Percentiles rank a stretch among this genome's conserved stretches.
phyloP scores from a whole-genome alignment of 331 rosid species.

The Telfairia occidentalis region DNA sequence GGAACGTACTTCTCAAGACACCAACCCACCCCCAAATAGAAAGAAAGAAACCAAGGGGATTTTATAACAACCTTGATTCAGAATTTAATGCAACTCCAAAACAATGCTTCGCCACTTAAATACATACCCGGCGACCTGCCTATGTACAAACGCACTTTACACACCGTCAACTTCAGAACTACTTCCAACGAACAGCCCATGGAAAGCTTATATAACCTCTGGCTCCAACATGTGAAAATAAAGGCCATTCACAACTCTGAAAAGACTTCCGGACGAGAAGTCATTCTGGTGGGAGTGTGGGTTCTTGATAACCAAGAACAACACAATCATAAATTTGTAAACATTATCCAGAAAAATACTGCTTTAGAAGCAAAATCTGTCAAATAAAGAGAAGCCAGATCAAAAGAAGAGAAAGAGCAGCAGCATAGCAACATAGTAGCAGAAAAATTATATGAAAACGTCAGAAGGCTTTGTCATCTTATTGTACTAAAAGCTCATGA shows the following conservation, averaged over 20 bases:
- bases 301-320: neutral
- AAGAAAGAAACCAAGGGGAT: neutral
- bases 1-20: neutral
- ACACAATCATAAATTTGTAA: neutral
- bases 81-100: neutral
- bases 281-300: neutral
- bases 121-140: neutral
- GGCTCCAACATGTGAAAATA: neutral
- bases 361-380: neutral
- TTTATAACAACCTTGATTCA: neutral
- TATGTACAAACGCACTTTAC: constrained; percentile 5
- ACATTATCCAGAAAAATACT: neutral
- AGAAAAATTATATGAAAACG: neutral
- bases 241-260: neutral
- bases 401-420: neutral
- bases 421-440: neutral
- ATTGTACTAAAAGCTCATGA: neutral
- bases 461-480: neutral
- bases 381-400: neutral
- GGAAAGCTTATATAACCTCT: neutral
- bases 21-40: neutral
- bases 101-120: neutral
- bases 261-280: neutral
- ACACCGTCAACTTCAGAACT: neutral
- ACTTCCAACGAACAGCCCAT: neutral